These are phyloP conservation scores for Gypsophila paniculata DNA, from an alignment of 179 eudicot species.

Conservation along the genomic window DNA sequence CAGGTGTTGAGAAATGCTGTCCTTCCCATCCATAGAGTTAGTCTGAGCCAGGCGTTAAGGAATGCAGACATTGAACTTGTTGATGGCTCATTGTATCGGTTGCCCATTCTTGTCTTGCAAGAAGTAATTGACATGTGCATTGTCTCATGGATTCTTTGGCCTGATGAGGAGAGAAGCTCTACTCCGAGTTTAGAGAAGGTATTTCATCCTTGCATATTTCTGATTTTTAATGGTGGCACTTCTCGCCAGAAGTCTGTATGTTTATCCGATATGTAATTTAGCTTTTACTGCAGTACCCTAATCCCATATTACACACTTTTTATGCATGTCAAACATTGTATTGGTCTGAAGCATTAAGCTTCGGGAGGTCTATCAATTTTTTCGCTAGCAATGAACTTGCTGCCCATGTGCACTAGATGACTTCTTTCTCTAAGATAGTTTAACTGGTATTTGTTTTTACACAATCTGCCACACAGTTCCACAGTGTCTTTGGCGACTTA, in stretches of 20 bases:
- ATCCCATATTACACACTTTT: not conserved
- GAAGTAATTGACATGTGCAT: conserved; percentile 66
- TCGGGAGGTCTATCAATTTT: not conserved
- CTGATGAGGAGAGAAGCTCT: conserved; percentile 89
- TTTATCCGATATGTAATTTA: not conserved
- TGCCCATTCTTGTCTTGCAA: conserved; percentile 43
- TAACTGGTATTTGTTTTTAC: not conserved
- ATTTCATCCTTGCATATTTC: conserved; percentile 12
- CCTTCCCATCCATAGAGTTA: conserved; percentile 56
- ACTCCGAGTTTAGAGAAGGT: conserved; percentile 92
- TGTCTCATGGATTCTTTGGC: conserved; percentile 93
- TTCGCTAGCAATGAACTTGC: conserved; percentile 12
- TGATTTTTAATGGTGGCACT: not conserved
- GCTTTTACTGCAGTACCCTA: not conserved
- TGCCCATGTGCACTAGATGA: not conserved
- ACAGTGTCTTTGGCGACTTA: not conserved
- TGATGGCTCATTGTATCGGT: conserved; percentile 54
- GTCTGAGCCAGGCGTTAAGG: conserved; percentile 45
- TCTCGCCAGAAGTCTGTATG: not conserved
- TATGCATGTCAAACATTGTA: not conserved
- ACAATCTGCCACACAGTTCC: not conserved
- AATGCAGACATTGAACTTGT: conserved; percentile 48
- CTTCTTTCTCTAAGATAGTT: not conserved
- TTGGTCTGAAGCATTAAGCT: not conserved
- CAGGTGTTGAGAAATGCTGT: conserved; percentile 74